Conservation (phyloP, 257 asterid genomes). For the Eucommia ulmoides region DNA sequence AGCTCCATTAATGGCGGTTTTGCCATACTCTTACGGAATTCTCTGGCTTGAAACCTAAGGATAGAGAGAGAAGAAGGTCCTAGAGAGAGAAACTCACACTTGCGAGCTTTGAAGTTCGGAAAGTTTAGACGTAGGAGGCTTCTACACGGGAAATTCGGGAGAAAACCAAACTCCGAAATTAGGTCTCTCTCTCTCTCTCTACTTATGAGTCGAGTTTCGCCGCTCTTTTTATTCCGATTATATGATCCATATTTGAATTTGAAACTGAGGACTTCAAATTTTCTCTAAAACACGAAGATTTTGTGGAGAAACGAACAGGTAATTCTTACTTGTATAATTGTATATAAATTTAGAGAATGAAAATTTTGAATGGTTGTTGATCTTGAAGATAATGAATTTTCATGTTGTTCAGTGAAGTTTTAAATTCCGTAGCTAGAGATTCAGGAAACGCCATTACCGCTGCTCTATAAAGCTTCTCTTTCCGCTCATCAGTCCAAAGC, state of each 20-base stretch:
- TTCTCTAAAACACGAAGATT: no score
- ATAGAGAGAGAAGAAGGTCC: no score
- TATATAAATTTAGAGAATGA: not conserved
- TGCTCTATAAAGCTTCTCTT: not conserved
- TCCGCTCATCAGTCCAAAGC: not conserved
- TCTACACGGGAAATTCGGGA: not conserved
- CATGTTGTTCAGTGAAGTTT: slow-evolving; percentile 4
- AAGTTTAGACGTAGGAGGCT: not conserved
- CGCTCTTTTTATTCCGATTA: no score
- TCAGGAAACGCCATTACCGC: not conserved
- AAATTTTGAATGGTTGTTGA: not conserved
- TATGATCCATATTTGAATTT: no score
- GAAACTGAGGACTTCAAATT: no score
- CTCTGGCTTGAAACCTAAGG: no score
- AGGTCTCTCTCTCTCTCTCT: not conserved
- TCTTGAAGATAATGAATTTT: not conserved
- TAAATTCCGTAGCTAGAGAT: slow-evolving; percentile 16
- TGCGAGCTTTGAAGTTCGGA: not conserved
- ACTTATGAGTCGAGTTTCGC: no score
- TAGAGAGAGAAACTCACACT: no score
- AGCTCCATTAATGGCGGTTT: not conserved
- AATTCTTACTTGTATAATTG: no score
- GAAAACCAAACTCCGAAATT: no score
- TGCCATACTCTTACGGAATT: no score
- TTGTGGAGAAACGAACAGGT: no score